Evolutionary conservation across 495 filamentous ascomycete genomes (phyloP).

Genomic region (Penicillium silybi): DNA sequence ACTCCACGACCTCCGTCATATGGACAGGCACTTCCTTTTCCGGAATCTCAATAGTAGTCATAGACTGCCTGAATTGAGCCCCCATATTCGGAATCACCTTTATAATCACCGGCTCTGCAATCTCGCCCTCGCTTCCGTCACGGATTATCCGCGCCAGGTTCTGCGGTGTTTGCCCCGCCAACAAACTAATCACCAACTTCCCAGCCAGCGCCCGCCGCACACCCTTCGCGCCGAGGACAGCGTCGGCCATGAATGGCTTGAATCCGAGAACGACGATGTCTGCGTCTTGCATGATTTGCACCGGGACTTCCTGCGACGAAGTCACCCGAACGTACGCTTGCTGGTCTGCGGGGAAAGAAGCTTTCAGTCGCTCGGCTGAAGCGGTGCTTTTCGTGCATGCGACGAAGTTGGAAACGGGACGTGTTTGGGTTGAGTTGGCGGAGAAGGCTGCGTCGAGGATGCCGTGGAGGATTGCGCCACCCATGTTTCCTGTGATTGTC

Average conservation of each 20-base stretch:
- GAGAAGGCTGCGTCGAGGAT: constrained; percentile 29
- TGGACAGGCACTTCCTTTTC: constrained; percentile 3
- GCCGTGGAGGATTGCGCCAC: constrained; percentile 34
- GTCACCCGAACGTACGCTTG: constrained; percentile 15
- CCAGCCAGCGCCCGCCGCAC: constrained; percentile 47
- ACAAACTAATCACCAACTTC: constrained; percentile 80
- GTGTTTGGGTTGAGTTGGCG: neutral
- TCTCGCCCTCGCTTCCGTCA: constrained; percentile 11
- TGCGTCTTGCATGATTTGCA: constrained; percentile 22
- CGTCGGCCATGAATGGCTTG: constrained; percentile 34
- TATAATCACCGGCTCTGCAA: constrained; percentile 18
- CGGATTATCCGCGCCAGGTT: constrained; percentile 62
- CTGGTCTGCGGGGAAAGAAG: constrained; percentile 7
- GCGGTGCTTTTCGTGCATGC: constrained; percentile 26
- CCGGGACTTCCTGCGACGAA: constrained; percentile 15
- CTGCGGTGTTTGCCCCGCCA: constrained; percentile 69
- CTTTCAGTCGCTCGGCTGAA: constrained; percentile 20
- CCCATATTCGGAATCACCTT: constrained; percentile 37
- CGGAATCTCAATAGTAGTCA: constrained; percentile 31
- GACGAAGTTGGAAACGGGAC: constrained; percentile 22
- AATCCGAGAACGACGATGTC: constrained; percentile 35
- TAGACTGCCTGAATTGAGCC: constrained; percentile 29
- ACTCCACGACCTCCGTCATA: constrained; percentile 19
- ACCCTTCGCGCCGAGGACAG: constrained; percentile 24
- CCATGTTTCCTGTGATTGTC: constrained; percentile 33